Conservation (phyloP, 2,329 filamentous ascomycete species). For the Cordyceps javanica region DNA sequence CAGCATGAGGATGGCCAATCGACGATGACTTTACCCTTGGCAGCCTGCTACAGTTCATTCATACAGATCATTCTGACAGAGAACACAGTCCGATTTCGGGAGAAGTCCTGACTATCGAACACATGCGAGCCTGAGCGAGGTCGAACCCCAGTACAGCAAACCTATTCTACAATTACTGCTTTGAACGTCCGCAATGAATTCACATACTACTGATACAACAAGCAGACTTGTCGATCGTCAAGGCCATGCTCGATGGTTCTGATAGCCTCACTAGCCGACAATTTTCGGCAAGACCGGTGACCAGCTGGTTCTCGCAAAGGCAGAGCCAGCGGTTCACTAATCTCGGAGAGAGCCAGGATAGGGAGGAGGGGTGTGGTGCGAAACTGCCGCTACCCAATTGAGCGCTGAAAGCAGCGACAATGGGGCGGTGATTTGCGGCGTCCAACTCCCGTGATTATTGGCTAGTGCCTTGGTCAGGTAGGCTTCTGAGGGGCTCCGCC, state of each 20-base stretch:
- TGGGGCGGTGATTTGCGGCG: constrained; percentile 4
- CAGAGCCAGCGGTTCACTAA: constrained; percentile 7
- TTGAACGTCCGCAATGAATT: not conserved
- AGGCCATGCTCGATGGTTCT: not conserved
- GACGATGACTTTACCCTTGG: not conserved
- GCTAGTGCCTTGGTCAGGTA: constrained; percentile 9
- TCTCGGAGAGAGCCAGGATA: not conserved
- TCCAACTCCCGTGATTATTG: constrained; percentile 1
- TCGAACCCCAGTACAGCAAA: not conserved
- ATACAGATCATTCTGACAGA: not conserved
- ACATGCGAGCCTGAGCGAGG: not conserved
- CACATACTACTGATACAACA: not conserved
- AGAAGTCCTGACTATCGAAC: not conserved
- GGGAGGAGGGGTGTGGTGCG: constrained; percentile 1
- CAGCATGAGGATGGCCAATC: not conserved
- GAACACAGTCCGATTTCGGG: not conserved
- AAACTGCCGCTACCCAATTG: not conserved
- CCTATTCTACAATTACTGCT: not conserved
- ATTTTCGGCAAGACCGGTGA: constrained; percentile 2
- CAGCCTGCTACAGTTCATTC: not conserved
- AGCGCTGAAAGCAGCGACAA: not conserved
- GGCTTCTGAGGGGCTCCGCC: not conserved
- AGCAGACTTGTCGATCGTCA: not conserved
- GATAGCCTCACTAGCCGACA: not conserved
- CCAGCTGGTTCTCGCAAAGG: not conserved